Conservation (phyloP, 106 monocot genomes). For the Acorus gramineus region DNA sequence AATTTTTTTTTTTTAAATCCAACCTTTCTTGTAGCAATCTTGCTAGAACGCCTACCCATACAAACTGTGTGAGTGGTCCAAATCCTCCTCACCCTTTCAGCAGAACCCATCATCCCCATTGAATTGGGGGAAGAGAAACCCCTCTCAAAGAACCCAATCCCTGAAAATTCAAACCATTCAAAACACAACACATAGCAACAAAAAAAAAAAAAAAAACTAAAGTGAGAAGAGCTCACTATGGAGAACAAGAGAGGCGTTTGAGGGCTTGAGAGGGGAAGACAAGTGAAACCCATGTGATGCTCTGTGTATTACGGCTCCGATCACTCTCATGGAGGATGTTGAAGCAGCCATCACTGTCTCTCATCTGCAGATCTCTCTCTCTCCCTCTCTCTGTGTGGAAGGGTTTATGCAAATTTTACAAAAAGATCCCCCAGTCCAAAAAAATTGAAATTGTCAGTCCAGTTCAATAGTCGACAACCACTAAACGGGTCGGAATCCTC, state of each 20-base stretch:
- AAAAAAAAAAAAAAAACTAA: background rate
- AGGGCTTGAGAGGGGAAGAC: slow-evolving; percentile 14
- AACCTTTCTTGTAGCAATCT: slow-evolving; percentile 80
- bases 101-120: background rate
- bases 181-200: no score
- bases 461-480: no score
- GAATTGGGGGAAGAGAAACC: background rate
- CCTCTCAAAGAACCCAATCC: slow-evolving; percentile 16
- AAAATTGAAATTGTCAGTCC: no score
- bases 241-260: background rate
- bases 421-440: no score
- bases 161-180: background rate
- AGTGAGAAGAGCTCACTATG: slow-evolving; percentile 7
- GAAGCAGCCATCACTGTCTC: no score
- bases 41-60: slow-evolving; percentile 74
- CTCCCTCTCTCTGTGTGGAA: no score
- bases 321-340: slow-evolving; percentile 23
- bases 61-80: slow-evolving; percentile 39
- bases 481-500: no score
- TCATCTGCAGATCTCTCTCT: no score
- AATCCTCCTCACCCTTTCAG: slow-evolving; percentile 30
- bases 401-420: no score
- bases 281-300: slow-evolving; percentile 8
- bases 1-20: no score
- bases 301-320: slow-evolving; percentile 29